Percentiles rank a stretch among this genome's conserved stretches.
These are phyloP conservation scores for Smallanthus sonchifolius DNA, from an alignment of 129 eudicot genomes.

Conservation along the genomic window DNA sequence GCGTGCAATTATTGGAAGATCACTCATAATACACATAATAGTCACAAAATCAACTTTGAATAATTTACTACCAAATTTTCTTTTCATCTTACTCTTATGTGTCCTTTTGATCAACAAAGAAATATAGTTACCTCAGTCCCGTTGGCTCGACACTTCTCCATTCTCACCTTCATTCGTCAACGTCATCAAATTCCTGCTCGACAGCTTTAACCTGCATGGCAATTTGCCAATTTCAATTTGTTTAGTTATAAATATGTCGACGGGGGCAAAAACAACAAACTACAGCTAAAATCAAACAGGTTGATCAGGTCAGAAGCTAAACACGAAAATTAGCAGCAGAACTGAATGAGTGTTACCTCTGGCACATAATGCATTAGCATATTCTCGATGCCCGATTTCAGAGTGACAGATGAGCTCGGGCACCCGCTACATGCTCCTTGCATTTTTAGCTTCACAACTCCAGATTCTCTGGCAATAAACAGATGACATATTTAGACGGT, in stretches of 20 bases:
- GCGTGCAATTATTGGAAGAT: slow-evolving; percentile 10
- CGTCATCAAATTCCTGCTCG: slow-evolving; percentile 87
- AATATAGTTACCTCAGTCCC: slow-evolving; percentile 25
- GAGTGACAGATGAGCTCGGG: slow-evolving; percentile 97
- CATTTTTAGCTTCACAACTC: slow-evolving; percentile 89
- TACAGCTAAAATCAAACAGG: background rate
- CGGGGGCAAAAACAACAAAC: background rate
- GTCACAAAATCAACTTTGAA: slow-evolving; percentile 7
- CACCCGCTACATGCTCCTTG: slow-evolving; percentile 99
- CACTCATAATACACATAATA: slow-evolving; percentile 5
- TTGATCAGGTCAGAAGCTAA: background rate
- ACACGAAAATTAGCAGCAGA: background rate
- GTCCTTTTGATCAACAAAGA: slow-evolving; percentile 8
- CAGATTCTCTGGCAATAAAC: slow-evolving; percentile 53
- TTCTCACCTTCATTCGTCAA: slow-evolving; percentile 49
- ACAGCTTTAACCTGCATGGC: slow-evolving; percentile 65
- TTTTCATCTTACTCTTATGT: background rate
- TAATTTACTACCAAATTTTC: background rate
- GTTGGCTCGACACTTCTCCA: slow-evolving; percentile 37
- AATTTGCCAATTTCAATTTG: background rate
- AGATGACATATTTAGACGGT: background rate
- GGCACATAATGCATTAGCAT: slow-evolving; percentile 99
- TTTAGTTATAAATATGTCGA: background rate
- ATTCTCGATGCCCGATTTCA: slow-evolving; percentile 96
- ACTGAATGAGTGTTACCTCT: slow-evolving; percentile 42